Evolutionary conservation across 345 rosid species (phyloP), one percentile per base, ranked within the genome.

Genomic region (Citrus cavaleriei): DNA sequence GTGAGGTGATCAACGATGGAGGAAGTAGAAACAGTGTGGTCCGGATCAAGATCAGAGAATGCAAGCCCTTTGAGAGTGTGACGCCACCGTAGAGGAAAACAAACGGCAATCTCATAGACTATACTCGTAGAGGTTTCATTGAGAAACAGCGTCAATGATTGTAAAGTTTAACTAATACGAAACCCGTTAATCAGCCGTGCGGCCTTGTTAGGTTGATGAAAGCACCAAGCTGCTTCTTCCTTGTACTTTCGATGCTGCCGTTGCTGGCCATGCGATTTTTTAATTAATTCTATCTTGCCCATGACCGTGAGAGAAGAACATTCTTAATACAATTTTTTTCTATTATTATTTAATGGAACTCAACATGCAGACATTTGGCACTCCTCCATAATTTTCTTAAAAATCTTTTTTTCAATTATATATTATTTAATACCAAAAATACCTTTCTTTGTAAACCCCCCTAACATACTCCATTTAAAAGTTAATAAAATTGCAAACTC

Each of bases 41-140:
- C 2, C 79, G 82, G 58, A 89, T 95, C 77, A 82, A 85, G 74
- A 84, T 95, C 60, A 85, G 98, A 83, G 86, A 87, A 21, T 95
- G 89, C 86, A 75, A 84, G 54, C 74, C 63, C 4, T 84, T 81
- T 70, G 98, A 95, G 80, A 93, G 89, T 55, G 95, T 90, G 49
- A 89, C 92, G 70, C 91, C 91, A 27, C 87, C 86, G 5, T 84
- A 82, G 77, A 75, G 16, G 19, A 58, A n/a, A 10, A 42, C 40
- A 28, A 14, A 25, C 32, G 1, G 5, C 51, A 46, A 46, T 46
- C 51, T 46, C 51, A 13, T 3, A 46, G 51, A 46, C 51, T 13
- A 28, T 21, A 19, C 61, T 57, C 35, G 18, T 14, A 64, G 68
- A 64, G n/a, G 68, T 64, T 34, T 30, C 38, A 32, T 0, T 13